Conservation (phyloP, 2,329 filamentous ascomycete species). For the Cytospora leucostoma region DNA sequence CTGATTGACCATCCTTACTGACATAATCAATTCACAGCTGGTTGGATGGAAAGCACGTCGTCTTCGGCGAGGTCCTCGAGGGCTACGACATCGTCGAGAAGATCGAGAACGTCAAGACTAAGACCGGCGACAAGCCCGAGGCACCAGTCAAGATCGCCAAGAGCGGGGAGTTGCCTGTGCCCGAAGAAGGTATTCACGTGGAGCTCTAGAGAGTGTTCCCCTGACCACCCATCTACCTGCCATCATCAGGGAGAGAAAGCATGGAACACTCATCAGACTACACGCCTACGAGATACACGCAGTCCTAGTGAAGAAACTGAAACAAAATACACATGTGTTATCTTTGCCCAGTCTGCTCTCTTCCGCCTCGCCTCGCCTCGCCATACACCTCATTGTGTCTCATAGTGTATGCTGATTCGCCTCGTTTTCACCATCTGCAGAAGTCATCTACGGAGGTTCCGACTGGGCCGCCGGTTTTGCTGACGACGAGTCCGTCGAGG, state of each 20-base stretch:
- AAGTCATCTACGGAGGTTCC: conserved; percentile 38
- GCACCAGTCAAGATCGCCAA: conserved; percentile 74
- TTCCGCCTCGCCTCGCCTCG: neutral
- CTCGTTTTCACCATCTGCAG: conserved; percentile 35
- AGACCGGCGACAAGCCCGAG: conserved; percentile 66
- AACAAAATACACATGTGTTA: conserved; percentile 18
- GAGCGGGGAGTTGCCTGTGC: conserved; percentile 81
- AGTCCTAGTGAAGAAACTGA: conserved; percentile 3
- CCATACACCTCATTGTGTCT: neutral
- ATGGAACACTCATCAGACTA: neutral
- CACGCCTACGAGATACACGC: conserved; percentile 18
- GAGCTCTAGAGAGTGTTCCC: conserved; percentile 63
- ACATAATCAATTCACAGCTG: no score
- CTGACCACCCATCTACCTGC: conserved; percentile 42
- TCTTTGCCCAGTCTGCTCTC: conserved; percentile 2
- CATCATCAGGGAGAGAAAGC: neutral
- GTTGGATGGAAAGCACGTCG: conserved; percentile 83
- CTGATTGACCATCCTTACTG: conserved; percentile 9
- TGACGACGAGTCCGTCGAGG: conserved; percentile 35
- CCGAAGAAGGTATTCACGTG: conserved; percentile 89
- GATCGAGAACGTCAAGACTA: conserved; percentile 73
- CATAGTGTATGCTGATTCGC: conserved; percentile 37
- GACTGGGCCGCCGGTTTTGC: conserved; percentile 42
- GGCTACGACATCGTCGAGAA: conserved; percentile 78
- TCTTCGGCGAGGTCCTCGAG: conserved; percentile 87